These are phyloP conservation scores for Lactarius akahatsu DNA, from an alignment of 768 basidiomycete genomes.

Conservation along the genomic window DNA sequence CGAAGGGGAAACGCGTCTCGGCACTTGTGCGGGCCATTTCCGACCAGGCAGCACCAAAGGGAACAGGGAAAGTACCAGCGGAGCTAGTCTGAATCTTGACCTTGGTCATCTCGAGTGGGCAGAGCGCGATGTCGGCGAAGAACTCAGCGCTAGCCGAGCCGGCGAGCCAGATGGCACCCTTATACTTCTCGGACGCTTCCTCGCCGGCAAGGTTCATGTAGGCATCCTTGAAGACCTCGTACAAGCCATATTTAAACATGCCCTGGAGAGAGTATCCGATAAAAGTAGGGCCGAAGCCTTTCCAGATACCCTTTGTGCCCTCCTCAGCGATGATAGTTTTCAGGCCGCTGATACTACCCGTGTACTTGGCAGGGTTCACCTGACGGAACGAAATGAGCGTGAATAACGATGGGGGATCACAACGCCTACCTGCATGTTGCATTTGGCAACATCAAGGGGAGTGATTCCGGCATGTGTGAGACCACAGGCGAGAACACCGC, in stretches of 20 bases:
- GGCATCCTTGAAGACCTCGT: constrained; percentile 92
- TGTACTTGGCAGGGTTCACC: constrained; percentile 79
- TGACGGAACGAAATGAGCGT: constrained; percentile 33
- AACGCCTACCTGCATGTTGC: constrained; percentile 79
- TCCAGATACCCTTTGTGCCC: constrained; percentile 85
- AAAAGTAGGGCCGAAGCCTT: constrained; percentile 90
- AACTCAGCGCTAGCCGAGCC: constrained; percentile 94
- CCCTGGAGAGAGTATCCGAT: constrained; percentile 95
- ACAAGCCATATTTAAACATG: constrained; percentile 98
- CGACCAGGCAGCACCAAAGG: constrained; percentile 67
- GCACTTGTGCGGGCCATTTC: constrained; percentile 65
- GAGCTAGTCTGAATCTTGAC: constrained; percentile 85
- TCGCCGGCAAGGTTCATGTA: constrained; percentile 91
- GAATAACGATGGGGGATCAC: background rate
- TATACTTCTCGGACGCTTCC: constrained; percentile 75
- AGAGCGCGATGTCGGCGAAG: constrained; percentile 94
- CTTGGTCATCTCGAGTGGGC: constrained; percentile 92
- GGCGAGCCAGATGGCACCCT: constrained; percentile 88
- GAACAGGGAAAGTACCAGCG: constrained; percentile 72
- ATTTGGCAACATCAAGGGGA: constrained; percentile 85
- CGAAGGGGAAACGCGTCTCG: constrained; percentile 83
- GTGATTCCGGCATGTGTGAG: constrained; percentile 86
- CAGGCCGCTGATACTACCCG: constrained; percentile 60
- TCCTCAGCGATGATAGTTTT: constrained; percentile 73
- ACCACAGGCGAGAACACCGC: constrained; percentile 88